Evolutionary conservation across 1,284 basidiomycete genomes (phyloP).

Genomic region (Exobasidium cylindrosporum): DNA sequence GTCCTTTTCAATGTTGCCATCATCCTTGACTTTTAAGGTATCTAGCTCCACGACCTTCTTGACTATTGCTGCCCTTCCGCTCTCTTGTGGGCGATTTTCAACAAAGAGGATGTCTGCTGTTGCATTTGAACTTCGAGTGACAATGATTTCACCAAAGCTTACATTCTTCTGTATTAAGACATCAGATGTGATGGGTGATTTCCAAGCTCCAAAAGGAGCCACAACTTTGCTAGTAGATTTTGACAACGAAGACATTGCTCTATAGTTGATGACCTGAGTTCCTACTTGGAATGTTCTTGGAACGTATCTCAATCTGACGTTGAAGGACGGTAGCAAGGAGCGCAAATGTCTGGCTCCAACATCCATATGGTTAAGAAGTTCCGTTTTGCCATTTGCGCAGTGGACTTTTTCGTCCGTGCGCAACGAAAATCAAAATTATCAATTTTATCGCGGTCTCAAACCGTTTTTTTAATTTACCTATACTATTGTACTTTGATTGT

Average conservation of each 20-base stretch:
- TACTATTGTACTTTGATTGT: no score
- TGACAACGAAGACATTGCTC: neutral
- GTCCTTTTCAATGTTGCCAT: slow-evolving; percentile 33
- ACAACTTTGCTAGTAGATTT: slow-evolving; percentile 17
- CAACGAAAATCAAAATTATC: no score
- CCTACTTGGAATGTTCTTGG: no score
- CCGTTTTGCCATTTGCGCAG: no score
- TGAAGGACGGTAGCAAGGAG: no score
- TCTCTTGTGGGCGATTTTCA: slow-evolving; percentile 66
- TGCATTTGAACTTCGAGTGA: neutral
- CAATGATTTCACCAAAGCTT: slow-evolving; percentile 24
- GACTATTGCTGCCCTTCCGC: slow-evolving; percentile 64
- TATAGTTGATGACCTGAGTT: no score
- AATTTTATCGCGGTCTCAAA: no score
- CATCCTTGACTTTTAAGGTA: slow-evolving; percentile 22
- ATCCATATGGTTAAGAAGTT: no score
- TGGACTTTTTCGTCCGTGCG: no score
- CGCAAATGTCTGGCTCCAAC: no score
- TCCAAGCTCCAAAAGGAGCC: slow-evolving; percentile 55
- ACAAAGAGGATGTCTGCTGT: slow-evolving; percentile 61
- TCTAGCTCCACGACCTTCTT: slow-evolving; percentile 56
- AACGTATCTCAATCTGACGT: no score
- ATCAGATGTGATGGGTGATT: slow-evolving; percentile 63
- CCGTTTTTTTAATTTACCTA: no score
- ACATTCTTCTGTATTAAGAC: slow-evolving; percentile 60